Conservation (phyloP, 768 basidiomycete species). For the Russula abietina region DNA sequence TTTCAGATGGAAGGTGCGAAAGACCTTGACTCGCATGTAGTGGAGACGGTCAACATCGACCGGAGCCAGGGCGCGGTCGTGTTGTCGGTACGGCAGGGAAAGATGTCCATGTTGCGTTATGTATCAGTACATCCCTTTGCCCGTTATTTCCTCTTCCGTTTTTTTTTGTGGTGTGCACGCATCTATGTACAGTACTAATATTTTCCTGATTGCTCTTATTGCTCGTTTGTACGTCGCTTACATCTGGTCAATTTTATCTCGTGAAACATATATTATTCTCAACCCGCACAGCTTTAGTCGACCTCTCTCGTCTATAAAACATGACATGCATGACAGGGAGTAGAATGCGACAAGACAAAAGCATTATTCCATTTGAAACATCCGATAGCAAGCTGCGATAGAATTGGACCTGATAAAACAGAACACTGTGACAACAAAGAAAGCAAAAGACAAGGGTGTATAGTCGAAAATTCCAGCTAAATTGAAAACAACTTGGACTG, state of each 20-base stretch:
- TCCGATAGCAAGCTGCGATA: neutral
- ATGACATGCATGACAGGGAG: neutral
- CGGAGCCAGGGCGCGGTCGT: constrained; percentile 71
- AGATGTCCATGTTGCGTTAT: constrained; percentile 70
- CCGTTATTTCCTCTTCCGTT: too few species aligned
- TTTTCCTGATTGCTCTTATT: too few species aligned
- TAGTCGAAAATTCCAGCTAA: too few species aligned
- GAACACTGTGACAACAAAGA: neutral
- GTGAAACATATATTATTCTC: too few species aligned
- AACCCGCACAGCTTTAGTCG: too few species aligned
- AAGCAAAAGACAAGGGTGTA: too few species aligned
- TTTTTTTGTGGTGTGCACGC: neutral
- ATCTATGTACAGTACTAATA: neutral
- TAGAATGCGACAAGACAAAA: neutral
- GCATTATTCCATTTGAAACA: neutral
- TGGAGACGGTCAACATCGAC: constrained; percentile 75
- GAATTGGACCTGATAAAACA: neutral
- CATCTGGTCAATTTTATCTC: neutral
- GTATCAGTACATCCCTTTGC: constrained; percentile 28
- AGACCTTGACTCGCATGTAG: constrained; percentile 55
- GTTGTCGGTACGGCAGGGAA: constrained; percentile 58
- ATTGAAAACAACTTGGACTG: neutral
- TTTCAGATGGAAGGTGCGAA: too few species aligned
- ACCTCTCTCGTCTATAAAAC: neutral
- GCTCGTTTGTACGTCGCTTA: too few species aligned